Base-by-base conservation (phyloP, 1,284 basidiomycete species). In the Microbotryum saponariae region DNA sequence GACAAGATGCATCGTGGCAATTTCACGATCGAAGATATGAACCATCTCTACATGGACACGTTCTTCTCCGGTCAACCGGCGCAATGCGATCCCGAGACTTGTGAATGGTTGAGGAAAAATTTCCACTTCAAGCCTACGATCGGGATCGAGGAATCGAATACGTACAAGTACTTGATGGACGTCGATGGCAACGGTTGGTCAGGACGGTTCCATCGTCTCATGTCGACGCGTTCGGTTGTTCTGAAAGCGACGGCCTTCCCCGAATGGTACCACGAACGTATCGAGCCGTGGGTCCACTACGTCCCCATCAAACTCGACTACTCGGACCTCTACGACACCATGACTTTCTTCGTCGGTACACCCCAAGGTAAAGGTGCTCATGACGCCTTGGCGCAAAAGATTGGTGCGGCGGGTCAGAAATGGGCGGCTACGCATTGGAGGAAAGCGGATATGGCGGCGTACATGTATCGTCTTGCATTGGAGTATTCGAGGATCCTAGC, bases 351-450 rank as follows among this genome's bases (percentile, higher is more conserved):
- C 52, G 72, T 76, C 25, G 78, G 78, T 2, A 67, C 59, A 31
- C 63, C 65, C 5, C 68, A 76, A 50, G 80, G 78, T 6, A 74
- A 79, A 51, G 76, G 76, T 33, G 79, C 74, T 0, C 82, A 85
- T 61, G 83, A 85, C 57, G 76, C 79, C 0, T 66, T 85, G 46
- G 85, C 81, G 0, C 74, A 75, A 42, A 77, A 79, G 68, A 86
- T 87, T 54, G 85, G 82, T 0, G 62, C 72, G 5, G 79, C 78
- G 0, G 85, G 85, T 0, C 78, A 80, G 50, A 70, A 78, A 25
- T 87, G 85, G 85, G 84, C 82, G 66, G 76, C 77, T 63, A 77
- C 70, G 0, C 85, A 79, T 70, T 87, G 84, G 83, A 77, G 85
- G 52, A 77, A 77, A 60, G 82, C 84, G 67, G 85, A 87, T 72